These are phyloP conservation scores for Larix sibirica DNA, from an alignment of 83 land plant genomes.

Conservation along the genomic window DNA sequence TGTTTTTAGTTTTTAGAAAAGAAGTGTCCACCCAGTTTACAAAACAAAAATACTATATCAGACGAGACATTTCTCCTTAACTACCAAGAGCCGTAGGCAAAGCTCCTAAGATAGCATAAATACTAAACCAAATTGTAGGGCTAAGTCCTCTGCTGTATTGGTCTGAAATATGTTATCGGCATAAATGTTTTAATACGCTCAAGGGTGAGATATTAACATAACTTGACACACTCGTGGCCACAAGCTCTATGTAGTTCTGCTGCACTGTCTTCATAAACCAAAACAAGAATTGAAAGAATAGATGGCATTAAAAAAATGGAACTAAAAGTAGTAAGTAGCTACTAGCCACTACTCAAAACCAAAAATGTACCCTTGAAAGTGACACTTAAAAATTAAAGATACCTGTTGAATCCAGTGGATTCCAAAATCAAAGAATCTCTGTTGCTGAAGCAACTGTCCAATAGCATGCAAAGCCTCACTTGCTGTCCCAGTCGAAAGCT, in stretches of 20 bases:
- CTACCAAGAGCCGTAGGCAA: too few species aligned
- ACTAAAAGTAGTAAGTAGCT: not conserved
- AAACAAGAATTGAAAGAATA: not conserved
- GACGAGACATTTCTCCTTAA: not conserved
- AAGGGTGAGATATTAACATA: not conserved
- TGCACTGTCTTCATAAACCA: not conserved
- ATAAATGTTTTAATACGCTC: not conserved
- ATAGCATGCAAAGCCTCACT: conserved; percentile 62
- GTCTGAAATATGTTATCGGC: not conserved
- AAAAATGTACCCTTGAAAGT: not conserved
- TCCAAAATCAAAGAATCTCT: conserved; percentile 78
- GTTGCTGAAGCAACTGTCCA: conserved; percentile 77
- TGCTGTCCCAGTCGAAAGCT: conserved; percentile 75
- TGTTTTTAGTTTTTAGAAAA: not conserved
- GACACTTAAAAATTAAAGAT: conserved; percentile 1
- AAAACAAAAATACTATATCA: not conserved
- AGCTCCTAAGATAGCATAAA: too few species aligned
- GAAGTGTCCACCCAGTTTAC: not conserved
- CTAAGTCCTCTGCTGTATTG: not conserved
- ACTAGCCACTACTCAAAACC: not conserved
- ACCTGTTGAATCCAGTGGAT: conserved; percentile 97
- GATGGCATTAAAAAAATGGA: not conserved
- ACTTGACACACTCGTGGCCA: not conserved
- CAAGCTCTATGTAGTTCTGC: not conserved
- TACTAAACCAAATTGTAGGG: not conserved